Evolutionary conservation across 1,284 basidiomycete species (phyloP).

Genomic region (Puccinia polysora): DNA sequence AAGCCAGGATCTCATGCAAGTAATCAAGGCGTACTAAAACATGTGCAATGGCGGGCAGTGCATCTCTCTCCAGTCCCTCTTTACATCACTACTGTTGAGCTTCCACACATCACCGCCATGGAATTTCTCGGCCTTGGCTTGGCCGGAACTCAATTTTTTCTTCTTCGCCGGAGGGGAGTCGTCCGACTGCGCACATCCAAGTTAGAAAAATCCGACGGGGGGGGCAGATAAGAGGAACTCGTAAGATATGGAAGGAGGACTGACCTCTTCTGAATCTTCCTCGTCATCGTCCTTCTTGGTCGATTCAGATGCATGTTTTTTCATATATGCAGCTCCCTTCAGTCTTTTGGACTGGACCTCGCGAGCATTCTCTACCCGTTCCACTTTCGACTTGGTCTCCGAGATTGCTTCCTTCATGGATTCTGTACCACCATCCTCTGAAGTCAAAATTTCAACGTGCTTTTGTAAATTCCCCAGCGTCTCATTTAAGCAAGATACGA

Average conservation of each 20-base stretch:
- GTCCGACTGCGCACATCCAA: no score
- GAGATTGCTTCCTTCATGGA: conserved; percentile 46
- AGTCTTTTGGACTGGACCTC: conserved; percentile 28
- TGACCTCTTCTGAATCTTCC: conserved; percentile 22
- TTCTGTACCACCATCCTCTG: conserved; percentile 63
- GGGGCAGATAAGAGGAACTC: no score
- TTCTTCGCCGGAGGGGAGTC: conserved; percentile 31
- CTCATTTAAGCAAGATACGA: conserved; percentile 69
- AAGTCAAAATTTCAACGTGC: conserved; percentile 65
- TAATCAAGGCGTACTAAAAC: conserved; percentile 58
- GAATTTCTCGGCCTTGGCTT: conserved; percentile 59
- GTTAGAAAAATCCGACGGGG: no score
- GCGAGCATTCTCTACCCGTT: conserved; percentile 1
- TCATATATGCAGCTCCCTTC: conserved; percentile 38
- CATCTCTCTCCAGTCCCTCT: conserved; percentile 72
- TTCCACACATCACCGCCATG: conserved; percentile 67
- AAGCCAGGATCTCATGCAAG: no score
- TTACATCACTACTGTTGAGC: conserved; percentile 59
- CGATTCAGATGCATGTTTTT: conserved; percentile 19
- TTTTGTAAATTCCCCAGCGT: conserved; percentile 60
- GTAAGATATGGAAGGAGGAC: conserved; percentile 1
- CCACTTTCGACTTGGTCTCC: conserved; percentile 20
- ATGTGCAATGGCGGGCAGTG: conserved; percentile 77
- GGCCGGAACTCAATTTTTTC: conserved; percentile 45
- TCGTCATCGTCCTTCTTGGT: not conserved